Conservation (phyloP, 352 stramenopile genomes). For the Globisporangium irregulare region DNA sequence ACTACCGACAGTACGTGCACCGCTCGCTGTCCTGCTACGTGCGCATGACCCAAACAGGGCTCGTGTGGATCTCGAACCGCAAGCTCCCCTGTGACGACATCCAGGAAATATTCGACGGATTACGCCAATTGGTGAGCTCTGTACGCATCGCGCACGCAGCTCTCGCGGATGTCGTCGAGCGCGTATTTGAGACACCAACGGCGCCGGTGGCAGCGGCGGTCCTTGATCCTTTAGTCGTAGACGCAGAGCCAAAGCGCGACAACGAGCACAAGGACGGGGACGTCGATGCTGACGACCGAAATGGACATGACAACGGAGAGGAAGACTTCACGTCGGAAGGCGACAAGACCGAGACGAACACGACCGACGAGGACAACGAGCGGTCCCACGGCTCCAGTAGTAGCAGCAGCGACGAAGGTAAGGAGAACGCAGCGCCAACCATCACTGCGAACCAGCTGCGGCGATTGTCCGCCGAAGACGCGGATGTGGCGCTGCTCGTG, state of each 20-base stretch:
- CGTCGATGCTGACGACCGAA: not conserved
- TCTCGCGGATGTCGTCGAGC: slow-evolving; percentile 37
- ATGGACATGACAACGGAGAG: not conserved
- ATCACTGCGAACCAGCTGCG: slow-evolving; percentile 2
- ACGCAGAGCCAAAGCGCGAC: not conserved
- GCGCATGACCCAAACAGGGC: slow-evolving; percentile 58
- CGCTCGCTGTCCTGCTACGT: slow-evolving; percentile 20
- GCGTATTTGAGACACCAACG: slow-evolving; percentile 18
- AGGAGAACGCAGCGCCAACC: slow-evolving; percentile 30
- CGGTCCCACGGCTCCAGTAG: slow-evolving; percentile 16
- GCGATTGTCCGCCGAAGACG: not conserved
- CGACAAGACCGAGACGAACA: slow-evolving; percentile 18
- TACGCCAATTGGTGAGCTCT: slow-evolving; percentile 48
- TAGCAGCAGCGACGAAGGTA: slow-evolving; percentile 29
- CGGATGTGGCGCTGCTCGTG: not conserved
- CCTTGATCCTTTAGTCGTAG: not conserved
- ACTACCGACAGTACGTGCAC: slow-evolving; percentile 26
- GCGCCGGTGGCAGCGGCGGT: slow-evolving; percentile 13
- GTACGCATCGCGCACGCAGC: slow-evolving; percentile 39
- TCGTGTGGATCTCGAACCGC: slow-evolving; percentile 84
- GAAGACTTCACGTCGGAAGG: slow-evolving; percentile 12
- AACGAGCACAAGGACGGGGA: not conserved
- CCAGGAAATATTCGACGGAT: slow-evolving; percentile 64
- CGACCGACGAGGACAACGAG: slow-evolving; percentile 18
- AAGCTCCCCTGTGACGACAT: slow-evolving; percentile 66